These are phyloP conservation scores for Lodderomyces margitis DNA, from an alignment of 1,139 yeast genomes.

Conservation along the genomic window DNA sequence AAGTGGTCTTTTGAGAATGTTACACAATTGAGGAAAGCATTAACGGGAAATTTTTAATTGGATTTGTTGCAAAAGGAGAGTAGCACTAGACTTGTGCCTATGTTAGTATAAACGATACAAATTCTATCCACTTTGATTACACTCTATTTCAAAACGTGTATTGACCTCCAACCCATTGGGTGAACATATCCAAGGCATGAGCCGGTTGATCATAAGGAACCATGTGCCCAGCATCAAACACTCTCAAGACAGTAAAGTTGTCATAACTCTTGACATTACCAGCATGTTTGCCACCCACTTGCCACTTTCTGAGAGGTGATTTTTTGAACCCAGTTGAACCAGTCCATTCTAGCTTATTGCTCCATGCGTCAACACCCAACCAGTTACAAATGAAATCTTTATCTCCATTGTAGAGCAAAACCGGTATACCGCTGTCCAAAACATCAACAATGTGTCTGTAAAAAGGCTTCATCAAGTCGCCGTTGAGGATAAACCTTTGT, in stretches of 20 bases:
- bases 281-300: conserved; percentile 36
- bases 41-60: too few relatives aligned
- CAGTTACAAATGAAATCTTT: conserved; percentile 85
- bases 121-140: too few relatives aligned
- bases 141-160: too few relatives aligned
- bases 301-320: conserved; percentile 42
- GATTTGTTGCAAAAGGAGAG: too few relatives aligned
- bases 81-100: too few relatives aligned
- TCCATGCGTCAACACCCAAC: conserved; percentile 84
- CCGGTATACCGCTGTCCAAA: conserved; percentile 61
- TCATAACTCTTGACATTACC: conserved; percentile 48
- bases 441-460: conserved; percentile 61
- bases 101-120: too few relatives aligned
- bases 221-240: conserved; percentile 51
- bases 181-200: conserved; percentile 45
- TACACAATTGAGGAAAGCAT: too few relatives aligned
- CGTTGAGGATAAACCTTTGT: conserved; percentile 79
- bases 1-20: too few relatives aligned
- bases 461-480: conserved; percentile 92
- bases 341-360: conserved; percentile 66
- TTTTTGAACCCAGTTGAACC: conserved; percentile 50
- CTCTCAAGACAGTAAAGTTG: conserved; percentile 47
- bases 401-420: conserved; percentile 80
- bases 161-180: conserved; percentile 48
- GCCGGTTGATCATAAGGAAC: conserved; percentile 51